Percentiles rank a stretch among this genome's conserved stretches.
Conservation (phyloP, 2,329 filamentous ascomycete species). For the Nemania abortiva region DNA sequence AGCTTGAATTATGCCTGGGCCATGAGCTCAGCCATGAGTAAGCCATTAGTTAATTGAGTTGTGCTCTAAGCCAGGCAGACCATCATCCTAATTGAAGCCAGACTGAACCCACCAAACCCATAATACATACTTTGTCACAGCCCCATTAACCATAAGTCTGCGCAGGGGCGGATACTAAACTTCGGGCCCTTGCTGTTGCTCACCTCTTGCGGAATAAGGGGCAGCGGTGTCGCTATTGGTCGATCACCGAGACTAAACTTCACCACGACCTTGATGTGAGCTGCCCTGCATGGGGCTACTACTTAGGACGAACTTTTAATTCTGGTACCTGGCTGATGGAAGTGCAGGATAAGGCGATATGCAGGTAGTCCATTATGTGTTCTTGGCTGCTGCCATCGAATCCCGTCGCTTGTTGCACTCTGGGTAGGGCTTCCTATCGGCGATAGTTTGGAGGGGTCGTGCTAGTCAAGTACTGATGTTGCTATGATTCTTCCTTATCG, state of each 20-base stretch:
- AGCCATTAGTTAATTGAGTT: background rate
- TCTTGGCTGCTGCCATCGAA: slow-evolving; percentile 16
- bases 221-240: background rate
- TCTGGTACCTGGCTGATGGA: background rate
- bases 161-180: background rate
- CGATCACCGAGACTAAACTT: background rate
- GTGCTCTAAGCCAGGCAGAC: background rate
- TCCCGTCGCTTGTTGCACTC: no score
- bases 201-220: background rate
- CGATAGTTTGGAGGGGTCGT: background rate
- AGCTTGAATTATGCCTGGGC: background rate
- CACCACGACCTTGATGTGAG: background rate
- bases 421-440: background rate
- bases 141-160: background rate
- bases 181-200: background rate
- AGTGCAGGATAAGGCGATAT: background rate
- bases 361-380: background rate
- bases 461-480: background rate
- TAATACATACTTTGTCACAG: background rate
- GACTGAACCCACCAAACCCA: background rate
- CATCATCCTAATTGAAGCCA: no score
- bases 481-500: background rate
- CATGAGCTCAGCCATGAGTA: background rate
- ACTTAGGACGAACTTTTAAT: background rate
- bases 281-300: background rate